Evolutionary conservation across 805 yeast genomes (phyloP), one percentile per base, ranked within the genome.

Genomic region (Candida andamanensis): DNA sequence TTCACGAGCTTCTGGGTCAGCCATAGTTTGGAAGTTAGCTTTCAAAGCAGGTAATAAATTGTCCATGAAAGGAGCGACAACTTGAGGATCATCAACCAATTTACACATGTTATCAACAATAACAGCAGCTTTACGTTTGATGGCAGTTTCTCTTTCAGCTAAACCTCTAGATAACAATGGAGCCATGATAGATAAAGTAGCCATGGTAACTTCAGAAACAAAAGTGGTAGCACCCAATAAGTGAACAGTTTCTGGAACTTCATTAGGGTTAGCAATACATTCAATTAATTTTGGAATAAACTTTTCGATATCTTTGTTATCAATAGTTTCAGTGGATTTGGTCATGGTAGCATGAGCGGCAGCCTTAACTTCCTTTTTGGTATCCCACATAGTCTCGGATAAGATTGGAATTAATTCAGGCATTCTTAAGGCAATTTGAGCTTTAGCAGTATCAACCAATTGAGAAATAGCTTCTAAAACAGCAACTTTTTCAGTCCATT

Each of bases 371-470:
- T 92, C 97, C 70, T 77, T 75, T 81, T 92, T 92, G 71, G 99
- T 92, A 72, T 92, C 98, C 99, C 99, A 92, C 97, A 92, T 92
- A 57, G 97, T 86, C 76, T 92, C 99, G 54, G 98, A 92, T 57
- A 92, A 74, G 50, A 82, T 92, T 68, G 99, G 98, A 58, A 92
- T 90, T 66, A 92, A 80, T 77, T 92, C 97, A 58, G 97, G 95
- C 97, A 92, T 92, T 79, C 98, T 87, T 58, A 92, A 78, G 53
- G 98, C 95, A 52, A 92, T 74, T 77, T 89, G 99, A 54, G 70
- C 83, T 69, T 89, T 90, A 54, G 98, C 96, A 51, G 86, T 75
- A 62, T 85, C 95, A 54, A 92, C 98, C 58, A 90, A 74, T 50
- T 78, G 77, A 47, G 95, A 68, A 58, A 92, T 72, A 55, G 95